Conservation (phyloP, 129 eudicot species). For the Tanacetum coccineum region DNA sequence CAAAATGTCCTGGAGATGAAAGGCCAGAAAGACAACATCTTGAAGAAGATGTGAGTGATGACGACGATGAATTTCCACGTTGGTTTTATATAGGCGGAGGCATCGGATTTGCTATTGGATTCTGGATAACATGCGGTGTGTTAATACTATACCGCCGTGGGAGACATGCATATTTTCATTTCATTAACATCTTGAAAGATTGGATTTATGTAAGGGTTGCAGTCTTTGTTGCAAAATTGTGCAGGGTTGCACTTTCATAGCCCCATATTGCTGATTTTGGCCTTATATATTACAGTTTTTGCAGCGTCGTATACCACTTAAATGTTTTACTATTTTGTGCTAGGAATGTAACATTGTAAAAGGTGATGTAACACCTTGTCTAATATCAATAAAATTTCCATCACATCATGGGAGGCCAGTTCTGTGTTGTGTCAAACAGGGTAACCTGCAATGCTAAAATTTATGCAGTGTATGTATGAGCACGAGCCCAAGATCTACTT, state of each 20-base stretch:
- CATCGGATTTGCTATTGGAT: conserved; percentile 5
- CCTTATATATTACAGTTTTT: too few species aligned
- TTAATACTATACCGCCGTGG: background rate
- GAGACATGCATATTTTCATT: background rate
- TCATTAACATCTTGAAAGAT: background rate
- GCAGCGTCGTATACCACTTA: too few species aligned
- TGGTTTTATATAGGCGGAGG: conserved; percentile 1
- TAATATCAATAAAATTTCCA: too few species aligned
- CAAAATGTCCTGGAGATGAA: background rate
- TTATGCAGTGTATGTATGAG: too few species aligned
- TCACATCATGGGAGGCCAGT: too few species aligned
- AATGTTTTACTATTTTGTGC: too few species aligned
- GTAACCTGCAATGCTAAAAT: too few species aligned
- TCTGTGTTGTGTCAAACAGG: too few species aligned
- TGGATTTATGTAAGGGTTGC: background rate
- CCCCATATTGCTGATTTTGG: background rate
- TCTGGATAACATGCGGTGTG: background rate
- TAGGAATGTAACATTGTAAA: too few species aligned
- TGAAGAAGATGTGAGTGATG: background rate
- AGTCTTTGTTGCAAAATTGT: background rate
- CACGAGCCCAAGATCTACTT: too few species aligned
- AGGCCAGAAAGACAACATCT: background rate
- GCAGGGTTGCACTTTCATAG: background rate
- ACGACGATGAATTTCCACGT: background rate
- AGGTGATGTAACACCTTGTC: too few species aligned